Evolutionary conservation across 331 rosid genomes (phyloP).

Genomic region (Malus hybrid): DNA sequence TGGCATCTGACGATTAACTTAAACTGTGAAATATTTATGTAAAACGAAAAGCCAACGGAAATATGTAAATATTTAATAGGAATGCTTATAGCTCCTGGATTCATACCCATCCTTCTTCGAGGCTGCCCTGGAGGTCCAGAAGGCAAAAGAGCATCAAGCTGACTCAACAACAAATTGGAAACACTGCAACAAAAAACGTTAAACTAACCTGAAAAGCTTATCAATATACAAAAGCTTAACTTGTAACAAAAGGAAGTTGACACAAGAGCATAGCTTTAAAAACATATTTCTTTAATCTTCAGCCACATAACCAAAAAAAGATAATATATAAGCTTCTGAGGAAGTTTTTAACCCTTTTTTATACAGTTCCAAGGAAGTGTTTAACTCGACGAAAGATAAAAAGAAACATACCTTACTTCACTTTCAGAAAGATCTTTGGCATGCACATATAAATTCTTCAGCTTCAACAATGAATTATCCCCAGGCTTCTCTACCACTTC

Average conservation of each 20-base stretch:
- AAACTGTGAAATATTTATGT: neutral
- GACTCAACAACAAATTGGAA: constrained; percentile 44
- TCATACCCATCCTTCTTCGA: constrained; percentile 79
- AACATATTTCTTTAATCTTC: neutral
- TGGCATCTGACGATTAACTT: neutral
- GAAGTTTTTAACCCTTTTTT: neutral
- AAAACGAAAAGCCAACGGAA: neutral
- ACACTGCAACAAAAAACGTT: constrained; percentile 47
- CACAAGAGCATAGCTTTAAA: neutral
- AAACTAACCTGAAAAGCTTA: neutral
- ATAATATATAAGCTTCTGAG: neutral
- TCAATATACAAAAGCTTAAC: neutral
- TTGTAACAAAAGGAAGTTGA: neutral
- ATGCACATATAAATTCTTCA: constrained; percentile 56
- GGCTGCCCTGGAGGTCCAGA: constrained; percentile 73
- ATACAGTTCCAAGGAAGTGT: neutral
- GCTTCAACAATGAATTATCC: constrained; percentile 63
- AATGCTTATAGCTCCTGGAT: neutral
- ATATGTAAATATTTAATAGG: constrained; percentile 3
- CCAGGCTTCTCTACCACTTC: constrained; percentile 98
- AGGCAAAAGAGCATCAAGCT: constrained; percentile 73
- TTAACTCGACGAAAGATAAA: constrained; percentile 8
- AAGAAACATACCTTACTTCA: constrained; percentile 53
- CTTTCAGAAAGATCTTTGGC: constrained; percentile 82
- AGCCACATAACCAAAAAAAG: neutral